Percentiles rank a stretch among this genome's conserved stretches.
Evolutionary conservation across 352 stramenopile species (phyloP).

Genomic region (Phytophthora sp.): DNA sequence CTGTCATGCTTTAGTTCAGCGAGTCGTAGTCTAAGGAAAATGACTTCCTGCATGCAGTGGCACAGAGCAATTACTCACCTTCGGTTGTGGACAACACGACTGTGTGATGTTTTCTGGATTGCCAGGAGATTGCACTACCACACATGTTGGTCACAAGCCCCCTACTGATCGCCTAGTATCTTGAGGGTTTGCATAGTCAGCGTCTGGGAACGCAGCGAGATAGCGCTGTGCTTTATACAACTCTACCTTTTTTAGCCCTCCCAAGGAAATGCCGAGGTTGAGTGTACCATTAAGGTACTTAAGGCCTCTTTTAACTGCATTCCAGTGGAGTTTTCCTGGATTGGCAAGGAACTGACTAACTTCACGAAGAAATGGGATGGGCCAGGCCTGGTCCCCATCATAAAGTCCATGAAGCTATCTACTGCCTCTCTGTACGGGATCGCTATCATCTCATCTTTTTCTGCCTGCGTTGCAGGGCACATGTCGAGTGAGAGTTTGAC

Average conservation of each 20-base stretch:
- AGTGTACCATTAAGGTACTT: slow-evolving; percentile 11
- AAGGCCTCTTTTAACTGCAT: slow-evolving; percentile 6
- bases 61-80: too few species aligned
- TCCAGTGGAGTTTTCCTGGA: neutral
- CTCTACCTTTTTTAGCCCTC: slow-evolving; percentile 5
- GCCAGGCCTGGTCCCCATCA: neutral
- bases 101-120: slow-evolving; percentile 29
- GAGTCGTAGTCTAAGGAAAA: too few species aligned
- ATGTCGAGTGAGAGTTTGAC: too few species aligned
- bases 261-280: slow-evolving; percentile 22
- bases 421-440: too few species aligned
- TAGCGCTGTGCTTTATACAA: slow-evolving; percentile 2
- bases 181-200: slow-evolving; percentile 31
- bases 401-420: slow-evolving; percentile 1
- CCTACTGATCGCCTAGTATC: too few species aligned
- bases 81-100: slow-evolving; percentile 28
- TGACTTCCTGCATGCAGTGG: too few species aligned
- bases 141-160: slow-evolving; percentile 22
- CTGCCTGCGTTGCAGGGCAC: too few species aligned
- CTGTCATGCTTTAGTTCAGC: too few species aligned
- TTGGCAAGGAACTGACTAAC: neutral
- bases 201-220: slow-evolving; percentile 12
- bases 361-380: neutral
- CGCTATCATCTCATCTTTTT: too few species aligned
- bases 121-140: slow-evolving; percentile 29